Evolutionary conservation across 208 protist species (phyloP), one percentile per base, ranked within the genome.

Genomic region (Acanthamoeba culbertsoni): DNA sequence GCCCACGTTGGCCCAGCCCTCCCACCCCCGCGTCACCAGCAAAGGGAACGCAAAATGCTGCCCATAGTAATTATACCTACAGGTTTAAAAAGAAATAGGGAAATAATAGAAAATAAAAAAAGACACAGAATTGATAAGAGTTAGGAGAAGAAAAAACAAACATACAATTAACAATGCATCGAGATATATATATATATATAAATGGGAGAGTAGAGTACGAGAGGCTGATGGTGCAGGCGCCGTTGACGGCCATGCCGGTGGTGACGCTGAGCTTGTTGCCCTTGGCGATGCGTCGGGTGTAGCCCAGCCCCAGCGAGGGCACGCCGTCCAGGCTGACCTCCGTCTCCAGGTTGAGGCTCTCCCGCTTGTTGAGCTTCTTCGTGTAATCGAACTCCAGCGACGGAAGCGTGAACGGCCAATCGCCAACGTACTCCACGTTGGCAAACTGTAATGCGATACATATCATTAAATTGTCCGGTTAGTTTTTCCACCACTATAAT

Each of bases 201-300:
- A 18, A 18, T 55, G 48, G 48, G 28, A 26, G 68, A 45, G 33
- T 1, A 18, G 33, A 33, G 40, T 51, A 82, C 73, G 73, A 43
- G 73, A 43, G 16, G n/a, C 28, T 86, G 28, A 86, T 43, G 40
- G 73, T 86, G 3, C 73, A 86, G 23, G 73, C 73, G 23, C 73
- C 73, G 31, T 86, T 86, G 73, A 28, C n/a, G 43, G 28, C 43
- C 7, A 86, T 3, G 43, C 73, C 73, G n/a, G 73, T 57, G 45
- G 73, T 57, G 23, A 86, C 10, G 73, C 73, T 86, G 73, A 86
- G 40, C 45, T 86, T 86, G 73, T 86, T 86, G 40, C 73, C 73
- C 43, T 86, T 86, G 26, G 43, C 48, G 2, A 86, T 26, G 73
- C 73, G 73, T 28, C 73, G 42, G 2, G 73, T 86, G 73, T 86